Evolutionary conservation across 352 stramenopile genomes (phyloP), one percentile per base, ranked within the genome.

Genomic region (Phytopythium cucurbitacearum): DNA sequence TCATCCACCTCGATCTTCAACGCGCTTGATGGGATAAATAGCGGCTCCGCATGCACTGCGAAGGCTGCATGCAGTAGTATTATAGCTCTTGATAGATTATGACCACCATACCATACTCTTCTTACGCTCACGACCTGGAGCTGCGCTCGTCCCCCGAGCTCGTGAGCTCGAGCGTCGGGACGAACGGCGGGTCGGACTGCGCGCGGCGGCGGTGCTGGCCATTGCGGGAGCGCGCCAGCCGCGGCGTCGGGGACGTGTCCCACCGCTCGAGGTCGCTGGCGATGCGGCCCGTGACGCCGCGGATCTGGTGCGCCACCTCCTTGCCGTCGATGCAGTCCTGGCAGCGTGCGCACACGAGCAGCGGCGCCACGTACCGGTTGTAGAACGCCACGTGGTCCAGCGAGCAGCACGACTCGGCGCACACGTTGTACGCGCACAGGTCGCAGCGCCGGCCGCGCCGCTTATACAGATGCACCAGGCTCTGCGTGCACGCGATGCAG

Each of bases 341-440:
- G 48, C 66, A 75, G 10, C 66, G 66, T 11, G 59, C 59, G 50
- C 66, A 75, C 0, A 75, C 59, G 0, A 64, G 49, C 43, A 75
- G 40, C 32, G 62, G 66, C 7, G 66, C 66, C 7, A 75, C 51
- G 50, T 75, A 75, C 41, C 66, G 66, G 36, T 75, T 75, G 53
- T 75, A 75, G 46, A 75, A 71, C 39, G 66, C 53, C 4, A 75
- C 66, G 32, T 43, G 66, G 41, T 71, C 66, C 21, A 66, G 62
- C n/a, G 66, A 57, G 48, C 66, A 75, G 35, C 66, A 75, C 12
- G 62, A 53, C 36, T 65, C 56, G 28, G 55, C 50, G 40, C 66
- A 75, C 11, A 75, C 63, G 51, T 62, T 51, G 53, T 75, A 75
- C 7, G 66, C 66, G 44, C 66, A 75, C 52, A 75, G 59, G 36